A percentile compares a stretch with the other conserved stretches of the same genome.
Conservation (phyloP, 805 yeast genomes). For the Danielia oregonensis region DNA sequence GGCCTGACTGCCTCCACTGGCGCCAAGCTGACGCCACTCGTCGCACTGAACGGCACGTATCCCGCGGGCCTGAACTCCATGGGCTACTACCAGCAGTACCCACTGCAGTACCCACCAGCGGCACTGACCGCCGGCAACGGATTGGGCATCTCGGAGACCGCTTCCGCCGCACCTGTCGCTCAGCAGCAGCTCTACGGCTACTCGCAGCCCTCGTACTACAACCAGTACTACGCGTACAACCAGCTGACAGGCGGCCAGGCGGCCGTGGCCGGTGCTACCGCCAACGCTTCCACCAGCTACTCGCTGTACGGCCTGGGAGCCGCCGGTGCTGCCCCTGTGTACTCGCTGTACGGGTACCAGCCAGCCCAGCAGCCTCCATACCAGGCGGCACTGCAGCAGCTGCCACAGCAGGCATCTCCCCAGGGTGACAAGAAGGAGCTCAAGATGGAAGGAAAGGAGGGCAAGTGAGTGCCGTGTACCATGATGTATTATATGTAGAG, state of each 20-base stretch:
- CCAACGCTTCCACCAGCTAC: slow-evolving; percentile 9
- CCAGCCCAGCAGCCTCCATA: background rate
- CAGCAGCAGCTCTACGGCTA: slow-evolving; percentile 16
- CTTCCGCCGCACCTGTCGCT: slow-evolving; percentile 9
- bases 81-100: slow-evolving; percentile 17
- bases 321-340: slow-evolving; percentile 12
- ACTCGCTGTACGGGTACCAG: slow-evolving; percentile 8
- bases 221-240: slow-evolving; percentile 46
- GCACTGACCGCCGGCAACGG: slow-evolving; percentile 6
- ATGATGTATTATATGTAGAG: no score
- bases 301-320: slow-evolving; percentile 13
- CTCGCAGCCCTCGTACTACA: slow-evolving; percentile 26
- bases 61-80: slow-evolving; percentile 6
- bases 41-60: slow-evolving; percentile 1
- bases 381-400: background rate
- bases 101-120: slow-evolving; percentile 13
- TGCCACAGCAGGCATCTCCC: background rate
- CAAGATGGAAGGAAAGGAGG: background rate
- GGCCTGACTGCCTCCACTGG: slow-evolving; percentile 2
- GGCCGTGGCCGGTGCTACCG: slow-evolving; percentile 7
- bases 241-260: slow-evolving; percentile 10
- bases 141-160: slow-evolving; percentile 2
- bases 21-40: slow-evolving; percentile 5
- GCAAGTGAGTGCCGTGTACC: background rate
- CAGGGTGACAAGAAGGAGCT: background rate